Percentiles rank a stretch among this genome's conserved stretches.
Evolutionary conservation across 176 grass and related monocot species (phyloP).

Genomic region (sorghum (Sorghum bicolor)): Sorghum_bicolor_NCBIv3 NC_012870.2:77160501-77161000

Average conservation of each 20-base stretch:
- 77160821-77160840: conserved; percentile 82
- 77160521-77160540: background rate
- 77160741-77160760: conserved; percentile 97
- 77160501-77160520: background rate
- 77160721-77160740: conserved; percentile 97
- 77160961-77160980: background rate
- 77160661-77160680: conserved; percentile 86
- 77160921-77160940: background rate
- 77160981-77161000: conserved; percentile 68
- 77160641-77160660: conserved; percentile 90
- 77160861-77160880: conserved; percentile 98
- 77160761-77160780: conserved; percentile 69
- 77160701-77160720: conserved; percentile 84
- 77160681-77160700: conserved; percentile 99
- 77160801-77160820: conserved; percentile 95
- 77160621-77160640: conserved; percentile 98
- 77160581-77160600: background rate
- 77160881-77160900: conserved; percentile 34
- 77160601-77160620: conserved; percentile 76
- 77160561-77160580: background rate
- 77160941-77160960: background rate
- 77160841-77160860: conserved; percentile 91
- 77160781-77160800: conserved; percentile 88
- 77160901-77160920: background rate
- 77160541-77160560: background rate